Evolutionary conservation across 164 flowering plant species (phyloP).

Genomic region (Taxillus chinensis): DNA sequence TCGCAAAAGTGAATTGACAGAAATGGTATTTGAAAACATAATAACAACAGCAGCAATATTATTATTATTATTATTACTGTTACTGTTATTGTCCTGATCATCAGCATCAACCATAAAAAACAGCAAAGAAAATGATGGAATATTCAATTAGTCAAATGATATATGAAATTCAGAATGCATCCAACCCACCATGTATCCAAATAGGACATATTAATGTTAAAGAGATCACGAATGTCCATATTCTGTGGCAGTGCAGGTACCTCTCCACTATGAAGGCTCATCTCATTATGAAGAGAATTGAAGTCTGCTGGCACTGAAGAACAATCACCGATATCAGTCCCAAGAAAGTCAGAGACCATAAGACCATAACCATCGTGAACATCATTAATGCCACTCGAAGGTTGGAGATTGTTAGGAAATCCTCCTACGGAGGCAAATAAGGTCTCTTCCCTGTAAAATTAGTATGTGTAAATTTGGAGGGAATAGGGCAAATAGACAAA

Average conservation of each 20-base stretch:
- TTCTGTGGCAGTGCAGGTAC: constrained; percentile 21
- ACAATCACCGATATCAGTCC: constrained; percentile 47
- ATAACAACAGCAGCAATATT: too few relatives aligned
- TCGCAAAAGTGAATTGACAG: too few relatives aligned
- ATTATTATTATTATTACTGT: too few relatives aligned
- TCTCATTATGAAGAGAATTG: constrained; percentile 48
- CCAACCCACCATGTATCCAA: not conserved
- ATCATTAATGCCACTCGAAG: constrained; percentile 39
- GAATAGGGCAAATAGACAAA: constrained; percentile 5
- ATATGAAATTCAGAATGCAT: not conserved
- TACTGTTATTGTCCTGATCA: too few relatives aligned
- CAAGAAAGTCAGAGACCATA: constrained; percentile 73
- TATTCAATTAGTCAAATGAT: too few relatives aligned
- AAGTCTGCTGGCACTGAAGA: constrained; percentile 48
- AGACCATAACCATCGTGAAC: constrained; percentile 75
- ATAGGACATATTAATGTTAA: not conserved
- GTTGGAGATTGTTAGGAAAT: constrained; percentile 39
- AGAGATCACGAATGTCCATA: not conserved
- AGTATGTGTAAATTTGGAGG: constrained; percentile 7
- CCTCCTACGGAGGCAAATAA: constrained; percentile 35
- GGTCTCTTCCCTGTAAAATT: constrained; percentile 42
- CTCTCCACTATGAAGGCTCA: constrained; percentile 66
- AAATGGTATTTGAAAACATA: too few relatives aligned
- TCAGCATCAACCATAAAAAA: too few relatives aligned
- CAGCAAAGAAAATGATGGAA: too few relatives aligned